Evolutionary conservation across 179 eudicot species (phyloP), one percentile per base, ranked within the genome.

Genomic region (Sideroxylon spinosum): DNA sequence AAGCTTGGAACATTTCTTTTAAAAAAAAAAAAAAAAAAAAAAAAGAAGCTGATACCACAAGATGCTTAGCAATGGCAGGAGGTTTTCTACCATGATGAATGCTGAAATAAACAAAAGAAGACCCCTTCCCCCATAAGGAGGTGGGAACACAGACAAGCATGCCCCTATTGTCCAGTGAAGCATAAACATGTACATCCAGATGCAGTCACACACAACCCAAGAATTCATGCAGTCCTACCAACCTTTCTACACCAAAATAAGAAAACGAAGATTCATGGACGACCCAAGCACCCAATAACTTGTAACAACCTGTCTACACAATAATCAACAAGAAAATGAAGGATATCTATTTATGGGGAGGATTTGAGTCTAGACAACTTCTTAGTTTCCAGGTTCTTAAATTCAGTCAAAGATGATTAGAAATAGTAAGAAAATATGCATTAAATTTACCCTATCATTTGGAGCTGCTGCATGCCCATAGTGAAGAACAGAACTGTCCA

Each of bases 401-500:
- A 6, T 55, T 73, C 28, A 9, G 69, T 69, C 74, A 73, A 69
- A 49, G 62, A 65, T 49, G 20, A 52, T 53, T 37, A 81, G 68
- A 37, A 50, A 74, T 28, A 22, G n/a, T 26, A 68, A 12, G 28
- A n/a, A 29, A 69, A 22, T 49, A 76, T 37, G 66, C 26, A 50
- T 60, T 50, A 64, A 70, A 65, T 55, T 7, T 67, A 95, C 98
- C 97, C 84, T 89, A 81, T 95, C 98, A 88, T 95, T 95, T 83
- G 98, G 98, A 82, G 98, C 97, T 32, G 98, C 98, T 78, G 98
- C 98, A 87, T 95, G 98, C 77, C 98, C 98, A 81, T 95, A 95
- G 84, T 95, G 98, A 77, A 95, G 98, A 84, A 95, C 95, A 86
- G 98, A 81, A 87, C 98, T 95, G 94, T 71, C 32, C 10, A 79